phyloP scores from a whole-genome alignment of 2,329 filamentous ascomycete species.

The Chaetomium strumarium region DNA sequence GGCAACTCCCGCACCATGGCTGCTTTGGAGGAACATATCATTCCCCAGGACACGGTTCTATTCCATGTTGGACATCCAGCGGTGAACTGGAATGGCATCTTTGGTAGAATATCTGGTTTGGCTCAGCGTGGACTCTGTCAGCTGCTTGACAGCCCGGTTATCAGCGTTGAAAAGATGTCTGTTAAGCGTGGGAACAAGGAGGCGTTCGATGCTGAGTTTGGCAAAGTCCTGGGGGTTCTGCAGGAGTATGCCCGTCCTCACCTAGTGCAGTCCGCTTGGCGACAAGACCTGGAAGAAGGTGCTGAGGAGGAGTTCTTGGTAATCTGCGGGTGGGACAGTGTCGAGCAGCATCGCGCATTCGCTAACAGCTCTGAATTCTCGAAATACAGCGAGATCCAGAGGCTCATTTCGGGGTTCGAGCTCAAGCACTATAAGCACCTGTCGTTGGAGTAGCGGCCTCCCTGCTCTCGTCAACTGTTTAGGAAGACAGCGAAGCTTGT shows the following conservation, averaged over 20 bases:
- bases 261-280: slow-evolving; percentile 37
- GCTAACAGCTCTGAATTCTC: slow-evolving; percentile 23
- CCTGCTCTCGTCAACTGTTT: not conserved
- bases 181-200: slow-evolving; percentile 30
- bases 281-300: slow-evolving; percentile 33
- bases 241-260: slow-evolving; percentile 28
- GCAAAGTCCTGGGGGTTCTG: slow-evolving; percentile 29
- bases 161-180: slow-evolving; percentile 34
- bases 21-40: not conserved
- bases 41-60: slow-evolving; percentile 24
- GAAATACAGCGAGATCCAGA: slow-evolving; percentile 23
- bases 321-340: slow-evolving; percentile 34
- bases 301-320: slow-evolving; percentile 35
- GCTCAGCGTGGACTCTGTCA: slow-evolving; percentile 3
- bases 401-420: slow-evolving; percentile 24
- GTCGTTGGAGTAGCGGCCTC: slow-evolving; percentile 19
- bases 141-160: slow-evolving; percentile 29
- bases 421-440: slow-evolving; percentile 31
- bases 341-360: slow-evolving; percentile 31
- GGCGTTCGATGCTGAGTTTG: slow-evolving; percentile 32
- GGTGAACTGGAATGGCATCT: slow-evolving; percentile 27
- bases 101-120: slow-evolving; percentile 9
- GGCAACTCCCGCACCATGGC: slow-evolving; percentile 35
- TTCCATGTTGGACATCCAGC: slow-evolving; percentile 30
- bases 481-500: not conserved